Evolutionary conservation across 805 yeast species (phyloP), one percentile per base, ranked within the genome.

Genomic region (Teunomyces atbi): DNA sequence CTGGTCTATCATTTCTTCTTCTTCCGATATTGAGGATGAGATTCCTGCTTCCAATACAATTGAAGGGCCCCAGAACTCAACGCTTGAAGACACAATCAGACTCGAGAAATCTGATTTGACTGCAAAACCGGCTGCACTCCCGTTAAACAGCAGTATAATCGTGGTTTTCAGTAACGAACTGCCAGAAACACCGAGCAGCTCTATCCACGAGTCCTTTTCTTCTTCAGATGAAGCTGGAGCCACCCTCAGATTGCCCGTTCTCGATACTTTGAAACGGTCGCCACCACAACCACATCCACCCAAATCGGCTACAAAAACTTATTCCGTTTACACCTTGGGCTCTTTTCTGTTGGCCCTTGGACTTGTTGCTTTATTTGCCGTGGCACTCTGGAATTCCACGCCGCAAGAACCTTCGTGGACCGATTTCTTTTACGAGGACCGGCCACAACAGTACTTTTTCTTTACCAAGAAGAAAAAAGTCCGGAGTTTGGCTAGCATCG

Each of bases 1-100:
- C 39, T 72, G 77, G 77, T 64, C 76, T 5, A 66, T 72, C 34
- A 72, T 72, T 16, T 68, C 74, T 6, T 71, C 76, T 8, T 64
- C 65, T 32, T 70, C 76, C 1, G 77, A 72, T 36, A 46, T 65
- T 21, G 71, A 68, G 35, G 70, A 66, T 29, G 73, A 68, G 11
- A 62, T 58, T 30, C 53, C 65, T 11, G 54, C 64, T 16, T 51
- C 48, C 30, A 37, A 45, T 21, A 49, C 57, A 19, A 12, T n/a
- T 28, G 47, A 35, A 18, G 41, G 32, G 10, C 32, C 30, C 15
- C 10, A 15, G 37, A 16, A 6, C 23, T 12, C 12, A 35, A 21
- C 13, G 32, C 41, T 12, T 11, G 28, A 36, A 12, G 13, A 8
- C 6, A 36, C 39, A 10, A 21, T 36, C 27, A 20, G 27, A 7